Evolutionary conservation across 2,329 filamentous ascomycete species (phyloP), one percentile per base, ranked within the genome.

Genomic region (Sclerotiophoma versabilis): DNA sequence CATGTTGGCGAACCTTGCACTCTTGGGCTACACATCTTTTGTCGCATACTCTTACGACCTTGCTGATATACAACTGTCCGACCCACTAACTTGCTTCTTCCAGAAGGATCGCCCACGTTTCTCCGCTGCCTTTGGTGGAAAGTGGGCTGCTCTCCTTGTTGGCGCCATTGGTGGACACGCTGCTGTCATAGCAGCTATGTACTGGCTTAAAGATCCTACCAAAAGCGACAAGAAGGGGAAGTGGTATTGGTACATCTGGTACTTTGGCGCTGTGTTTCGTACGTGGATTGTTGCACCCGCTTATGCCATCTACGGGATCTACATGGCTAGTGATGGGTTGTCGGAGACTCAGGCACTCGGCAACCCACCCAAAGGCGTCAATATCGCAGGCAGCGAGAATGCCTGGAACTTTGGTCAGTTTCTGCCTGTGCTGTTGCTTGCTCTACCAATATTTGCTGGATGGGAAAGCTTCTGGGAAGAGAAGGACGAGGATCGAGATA

Each of bases 351-450:
- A 72, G 27, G 68, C 68, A 5, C 55, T 72, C 19, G 69, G 69
- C 2, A 59, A 29, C 1, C 54, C 69, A 1, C 51, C 51, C 5
- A 2, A 11, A 11, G 57, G 53, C 11, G 63, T 71, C 2, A 33
- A 19, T 0, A 68, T 71, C 5, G 25, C 52, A 0, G 69, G 67
- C 3, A 61, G 49, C 26, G 69, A 72, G 43, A 61, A 50, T 9
- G 55, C 64, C 5, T 72, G 69, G 69, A 64, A 64, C 6, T 72
- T 72, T 45, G 69, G 69, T 1, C 69, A 71, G 33, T 72, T 72
- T 26, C 47, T 72, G 7, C 68, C 68, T 0, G 59, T 71, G 5
- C 42, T 72, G 11, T 30, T 72, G n/a, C 56, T 72, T 14, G 69
- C 65, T 12, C 43, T 72, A 33, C 69, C 69, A 2, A 17, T 71